Evolutionary conservation across 441 rosid genomes (phyloP), one percentile per base, ranked within the genome.

Genomic region (Pelargonium myrrhifolium): DNA sequence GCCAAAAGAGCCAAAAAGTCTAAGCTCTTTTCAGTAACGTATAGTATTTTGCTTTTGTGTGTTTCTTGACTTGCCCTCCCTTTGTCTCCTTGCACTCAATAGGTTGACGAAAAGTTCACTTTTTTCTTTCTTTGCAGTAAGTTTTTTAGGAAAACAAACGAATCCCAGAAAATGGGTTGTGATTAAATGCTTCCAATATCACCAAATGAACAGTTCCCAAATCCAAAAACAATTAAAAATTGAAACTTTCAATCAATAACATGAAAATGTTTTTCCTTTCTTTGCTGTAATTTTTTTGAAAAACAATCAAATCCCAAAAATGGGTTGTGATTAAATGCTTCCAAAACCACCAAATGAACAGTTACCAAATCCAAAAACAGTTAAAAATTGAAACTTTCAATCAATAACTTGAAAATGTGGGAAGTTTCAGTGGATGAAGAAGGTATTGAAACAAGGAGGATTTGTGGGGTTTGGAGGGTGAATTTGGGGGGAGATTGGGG

Each of bases 21-120:
- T 8, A 51, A 51, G 58, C 58, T 51, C 58, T 51, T 51, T 51
- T 17, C 22, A 51, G 58, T 51, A 51, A 51, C 58, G 58, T 51
- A 51, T 15, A 51, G 58, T 12, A 51, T 51, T 51, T 6, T 51
- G 58, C 58, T 51, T 51, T 17, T 51, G 58, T 51, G 21, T 20
- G 58, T 17, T 51, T 51, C 58, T 51, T 17, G 58, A 51, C 58
- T 14, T 51, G 58, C 9, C 58, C 18, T 51, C 9, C 58, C 18
- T 51, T 51, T 14, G 4, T 14, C 18, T 20, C 58, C 18, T 51
- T 9, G 39, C 39, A 35, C 39, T 35, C 39, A 35, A 6, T 35
- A 35, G 9, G 8, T 51, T 51, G 58, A 51, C 58, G 22, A 15
- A 51, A 51, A 51, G 18, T 15, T 5, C 3, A 51, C 22, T 51